Base-by-base conservation (phyloP, 257 asterid genomes). In the Galeopsis tetrahit region DNA sequence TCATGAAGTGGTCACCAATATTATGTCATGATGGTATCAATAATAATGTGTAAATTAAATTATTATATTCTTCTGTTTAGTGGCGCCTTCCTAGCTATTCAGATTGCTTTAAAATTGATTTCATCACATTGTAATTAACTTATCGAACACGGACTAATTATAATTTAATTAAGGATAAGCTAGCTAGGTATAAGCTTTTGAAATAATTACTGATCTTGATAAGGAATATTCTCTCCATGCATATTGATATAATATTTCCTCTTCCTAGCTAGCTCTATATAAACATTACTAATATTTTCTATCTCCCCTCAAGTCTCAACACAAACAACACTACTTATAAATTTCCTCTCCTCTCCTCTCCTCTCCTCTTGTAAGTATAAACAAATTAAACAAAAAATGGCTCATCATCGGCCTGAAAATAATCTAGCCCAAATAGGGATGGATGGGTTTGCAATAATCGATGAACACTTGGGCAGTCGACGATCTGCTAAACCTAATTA, bases 381-480 rank as follows among this genome's bases (percentile, higher is more conserved):
- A 21, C 28, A 21, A n/a, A n/a, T n/a, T n/a, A n/a, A 21, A 21
- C 28, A 21, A 21, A 21, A 21, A 44, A 80, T 68, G 81, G 74
- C 78, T 6, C 56, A 35, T 6, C 56, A 35, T n/a, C 42, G 39
- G 4, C 21, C 46, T 38, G 40, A 75, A 6, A 73, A 75, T 66
- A 73, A 75, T 66, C 81, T 80, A 31, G 57, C 11, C 7, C 67
- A 74, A 68, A 84, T 84, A 40, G 88, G 88, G 42, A 62, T 39
- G 44, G 88, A 84, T 1, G 88, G 77, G 10, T 84, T 81, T 14
- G 78, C 66, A 0, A 43, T 76, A 32, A 58, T 84, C n/a, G 84
- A 84, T 10, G 66, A 70, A 28, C 55, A 17, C 79, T 73, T 46
- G 3, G 69, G 65, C 17, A 76, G n/a, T n/a, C n/a, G 28, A 68